Evolutionary conservation across 2,329 filamentous ascomycete species (phyloP), one percentile per base, ranked within the genome.

Genomic region (Clarireedia sp.): DNA sequence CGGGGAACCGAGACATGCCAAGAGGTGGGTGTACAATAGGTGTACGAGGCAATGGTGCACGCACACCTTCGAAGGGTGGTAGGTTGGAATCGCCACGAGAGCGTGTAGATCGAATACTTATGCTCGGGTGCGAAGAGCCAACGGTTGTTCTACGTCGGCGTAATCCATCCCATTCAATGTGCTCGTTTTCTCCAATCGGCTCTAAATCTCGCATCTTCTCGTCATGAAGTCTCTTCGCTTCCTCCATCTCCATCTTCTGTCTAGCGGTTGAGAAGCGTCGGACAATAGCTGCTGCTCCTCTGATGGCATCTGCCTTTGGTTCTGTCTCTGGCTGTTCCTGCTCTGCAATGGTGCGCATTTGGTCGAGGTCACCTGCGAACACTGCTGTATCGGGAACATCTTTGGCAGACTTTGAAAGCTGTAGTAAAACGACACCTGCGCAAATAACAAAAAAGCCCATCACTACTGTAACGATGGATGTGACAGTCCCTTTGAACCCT

Each of bases 321-420:
- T 99, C 94, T 14, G 87, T 87, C 71, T 99, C 94, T n/a, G 91
- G 87, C 69, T 97, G 90, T 69, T 95, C 90, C 67, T 96, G 90
- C 66, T 96, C 89, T 47, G 89, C 92, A 59, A 97, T 94, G 29
- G 92, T 95, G 33, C 94, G 89, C 53, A 97, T 88, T 75, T 99
- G 92, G 66, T 97, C 88, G 51, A 99, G 79, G 67, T 97, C 90
- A 45, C 92, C 94, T 54, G 85, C 84, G 75, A 99, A 96, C 40
- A 99, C 85, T 33, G 91, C 90, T 0, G 90, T 79, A 68, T 97
- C 94, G 6, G 94, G 94, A 0, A 99, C 92, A 67, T 99, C 92
- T 69, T 97, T 99, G 64, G 94, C 89, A 0, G 92, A 96, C 70
- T 97, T 97, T 51, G 94, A 96, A n/a, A 99, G 81, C 68, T 99